A percentile compares a stretch with the other conserved stretches of the same genome.
Conservation (phyloP, 257 asterid genomes). For the Scutellaria baicalensis region DNA sequence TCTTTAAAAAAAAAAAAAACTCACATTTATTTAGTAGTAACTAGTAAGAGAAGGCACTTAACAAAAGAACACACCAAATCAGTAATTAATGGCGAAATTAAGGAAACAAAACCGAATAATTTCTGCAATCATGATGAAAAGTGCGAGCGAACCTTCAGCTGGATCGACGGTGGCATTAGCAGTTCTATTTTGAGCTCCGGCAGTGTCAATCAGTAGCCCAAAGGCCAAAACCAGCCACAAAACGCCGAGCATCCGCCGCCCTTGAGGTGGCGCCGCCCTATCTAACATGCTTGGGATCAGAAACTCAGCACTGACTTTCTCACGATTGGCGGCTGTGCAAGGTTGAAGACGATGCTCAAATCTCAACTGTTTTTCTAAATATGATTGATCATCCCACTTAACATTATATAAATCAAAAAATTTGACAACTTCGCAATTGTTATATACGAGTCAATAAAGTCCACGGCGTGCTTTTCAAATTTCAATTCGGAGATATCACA, state of each 20-base stretch:
- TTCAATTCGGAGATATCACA: neutral
- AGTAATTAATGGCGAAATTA: too few relatives aligned
- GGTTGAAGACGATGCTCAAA: neutral
- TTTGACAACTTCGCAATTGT: neutral
- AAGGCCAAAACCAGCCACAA: slow-evolving; percentile 1
- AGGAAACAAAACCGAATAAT: too few relatives aligned
- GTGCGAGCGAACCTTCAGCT: slow-evolving; percentile 19
- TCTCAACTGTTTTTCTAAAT: neutral
- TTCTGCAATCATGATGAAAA: neutral
- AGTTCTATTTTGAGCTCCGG: slow-evolving; percentile 26
- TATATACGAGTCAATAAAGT: neutral
- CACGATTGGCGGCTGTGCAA: neutral
- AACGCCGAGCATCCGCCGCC: neutral
- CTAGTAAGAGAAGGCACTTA: too few relatives aligned
- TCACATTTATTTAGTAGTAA: too few relatives aligned
- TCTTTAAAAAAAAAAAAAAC: too few relatives aligned
- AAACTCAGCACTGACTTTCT: neutral
- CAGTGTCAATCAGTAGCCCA: slow-evolving; percentile 2
- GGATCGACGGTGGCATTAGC: slow-evolving; percentile 28
- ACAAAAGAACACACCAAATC: too few relatives aligned
- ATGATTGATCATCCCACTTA: neutral
- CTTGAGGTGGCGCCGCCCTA: slow-evolving; percentile 13
- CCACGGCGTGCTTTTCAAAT: neutral
- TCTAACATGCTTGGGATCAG: neutral
- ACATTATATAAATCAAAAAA: neutral